phyloP scores from a whole-genome alignment of 306 rosid genomes.

The Pyrus betulifolia region DNA sequence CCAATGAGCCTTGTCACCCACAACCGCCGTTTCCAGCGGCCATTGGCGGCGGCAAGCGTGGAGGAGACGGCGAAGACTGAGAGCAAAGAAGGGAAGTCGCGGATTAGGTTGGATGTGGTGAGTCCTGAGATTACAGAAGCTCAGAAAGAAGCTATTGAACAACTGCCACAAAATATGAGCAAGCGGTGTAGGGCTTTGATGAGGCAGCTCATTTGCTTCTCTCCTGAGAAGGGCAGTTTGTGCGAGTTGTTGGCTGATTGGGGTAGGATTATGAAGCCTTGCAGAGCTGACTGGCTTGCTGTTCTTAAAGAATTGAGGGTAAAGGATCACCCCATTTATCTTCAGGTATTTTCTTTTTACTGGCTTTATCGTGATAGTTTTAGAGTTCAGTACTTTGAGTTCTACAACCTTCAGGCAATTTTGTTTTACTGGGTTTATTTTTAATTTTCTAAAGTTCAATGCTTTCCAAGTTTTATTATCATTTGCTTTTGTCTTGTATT shows the following conservation, averaged over 20 bases:
- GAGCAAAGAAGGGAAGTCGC: constrained; percentile 20
- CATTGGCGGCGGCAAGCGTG: constrained; percentile 13
- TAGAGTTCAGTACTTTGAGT: too few relatives aligned
- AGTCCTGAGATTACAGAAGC: constrained; percentile 32
- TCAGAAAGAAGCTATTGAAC: constrained; percentile 49
- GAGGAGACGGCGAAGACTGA: constrained; percentile 27
- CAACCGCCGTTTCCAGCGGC: constrained; percentile 20
- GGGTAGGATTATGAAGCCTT: constrained; percentile 75
- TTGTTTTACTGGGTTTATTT: too few relatives aligned
- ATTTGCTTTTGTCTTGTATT: neutral
- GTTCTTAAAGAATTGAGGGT: constrained; percentile 60
- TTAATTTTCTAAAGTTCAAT: neutral
- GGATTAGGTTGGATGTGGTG: constrained; percentile 56
- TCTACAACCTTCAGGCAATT: constrained; percentile 33
- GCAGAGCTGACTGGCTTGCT: constrained; percentile 78
- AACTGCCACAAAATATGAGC: constrained; percentile 54
- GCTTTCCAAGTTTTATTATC: neutral
- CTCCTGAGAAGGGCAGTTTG: constrained; percentile 37
- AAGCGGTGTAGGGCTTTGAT: constrained; percentile 68
- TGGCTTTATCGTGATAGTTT: neutral
- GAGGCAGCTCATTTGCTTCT: constrained; percentile 81
- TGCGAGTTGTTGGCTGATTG: constrained; percentile 57
- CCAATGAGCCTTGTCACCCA: constrained; percentile 11
- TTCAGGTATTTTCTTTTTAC: constrained; percentile 30
- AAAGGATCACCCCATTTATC: constrained; percentile 56